A percentile compares a stretch with the other conserved stretches of the same genome.
These are phyloP conservation scores for Alternaria longipes DNA, from an alignment of 2,329 filamentous ascomycete genomes.

Conservation along the genomic window DNA sequence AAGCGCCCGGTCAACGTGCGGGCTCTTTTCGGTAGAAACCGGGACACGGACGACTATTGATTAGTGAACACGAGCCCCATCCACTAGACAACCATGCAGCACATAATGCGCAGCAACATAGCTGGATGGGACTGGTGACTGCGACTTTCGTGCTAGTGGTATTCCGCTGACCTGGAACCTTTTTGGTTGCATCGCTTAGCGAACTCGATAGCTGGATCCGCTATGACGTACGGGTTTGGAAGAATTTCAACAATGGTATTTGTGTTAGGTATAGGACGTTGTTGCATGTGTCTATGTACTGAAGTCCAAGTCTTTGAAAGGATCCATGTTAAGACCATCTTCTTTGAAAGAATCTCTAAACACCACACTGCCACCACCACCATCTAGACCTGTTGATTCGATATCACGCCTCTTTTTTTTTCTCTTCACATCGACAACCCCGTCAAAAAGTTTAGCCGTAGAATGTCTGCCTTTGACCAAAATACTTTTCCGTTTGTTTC, in stretches of 20 bases:
- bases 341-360: neutral
- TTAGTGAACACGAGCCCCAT: neutral
- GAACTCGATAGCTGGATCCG: neutral
- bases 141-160: neutral
- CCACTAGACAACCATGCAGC: neutral
- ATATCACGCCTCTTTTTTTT: neutral
- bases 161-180: neutral
- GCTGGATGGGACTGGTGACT: neutral
- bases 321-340: neutral
- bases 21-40: neutral
- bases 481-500: constrained; percentile 15
- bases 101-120: neutral
- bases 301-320: neutral
- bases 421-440: neutral
- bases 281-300: neutral
- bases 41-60: neutral
- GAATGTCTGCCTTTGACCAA: constrained; percentile 24
- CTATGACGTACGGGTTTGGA: neutral
- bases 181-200: neutral
- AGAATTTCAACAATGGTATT: neutral
- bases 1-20: neutral
- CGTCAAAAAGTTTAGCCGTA: constrained; percentile 36
- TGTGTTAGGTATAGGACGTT: neutral
- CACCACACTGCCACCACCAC: neutral
- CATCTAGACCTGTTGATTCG: neutral